Percentiles rank a stretch among this genome's conserved stretches.
Evolutionary conservation across 805 yeast species (phyloP).

Genomic region (Brettanomyces sp.): DNA sequence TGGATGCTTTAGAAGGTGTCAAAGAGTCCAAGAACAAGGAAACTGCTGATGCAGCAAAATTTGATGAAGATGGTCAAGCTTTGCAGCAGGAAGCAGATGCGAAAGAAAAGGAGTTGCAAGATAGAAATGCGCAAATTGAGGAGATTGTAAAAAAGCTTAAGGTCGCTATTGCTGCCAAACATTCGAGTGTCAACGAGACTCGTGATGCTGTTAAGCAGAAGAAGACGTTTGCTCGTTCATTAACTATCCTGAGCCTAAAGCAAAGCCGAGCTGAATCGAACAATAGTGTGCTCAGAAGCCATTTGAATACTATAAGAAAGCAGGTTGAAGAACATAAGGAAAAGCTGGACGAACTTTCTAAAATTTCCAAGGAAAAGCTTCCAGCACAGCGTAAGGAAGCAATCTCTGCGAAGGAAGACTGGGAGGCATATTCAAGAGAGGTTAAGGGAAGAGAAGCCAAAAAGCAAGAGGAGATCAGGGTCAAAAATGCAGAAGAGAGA

Average conservation of each 20-base stretch:
- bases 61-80: conserved; percentile 32
- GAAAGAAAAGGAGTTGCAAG: conserved; percentile 26
- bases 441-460: conserved; percentile 35
- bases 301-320: conserved; percentile 33
- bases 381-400: conserved; percentile 31
- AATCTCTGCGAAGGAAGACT: conserved; percentile 27
- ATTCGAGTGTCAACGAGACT: conserved; percentile 26
- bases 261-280: conserved; percentile 30
- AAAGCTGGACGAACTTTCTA: conserved; percentile 29
- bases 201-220: conserved; percentile 22
- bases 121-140: conserved; percentile 30
- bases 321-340: conserved; percentile 37
- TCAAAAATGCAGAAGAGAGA: conserved; percentile 30
- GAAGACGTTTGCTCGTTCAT: conserved; percentile 32
- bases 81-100: conserved; percentile 31
- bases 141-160: conserved; percentile 24
- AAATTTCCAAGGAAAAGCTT: conserved; percentile 29
- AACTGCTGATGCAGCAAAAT: conserved; percentile 22
- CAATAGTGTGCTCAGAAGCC: conserved; percentile 29
- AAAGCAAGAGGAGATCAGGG: conserved; percentile 35
- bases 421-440: conserved; percentile 38
- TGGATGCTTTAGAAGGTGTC: conserved; percentile 16
- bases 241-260: conserved; percentile 24
- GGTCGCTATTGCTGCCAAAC: conserved; percentile 32
- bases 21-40: conserved; percentile 19